phyloP scores from a whole-genome alignment of 495 filamentous ascomycete species.

The Friedmanniomyces endolithicus region DNA sequence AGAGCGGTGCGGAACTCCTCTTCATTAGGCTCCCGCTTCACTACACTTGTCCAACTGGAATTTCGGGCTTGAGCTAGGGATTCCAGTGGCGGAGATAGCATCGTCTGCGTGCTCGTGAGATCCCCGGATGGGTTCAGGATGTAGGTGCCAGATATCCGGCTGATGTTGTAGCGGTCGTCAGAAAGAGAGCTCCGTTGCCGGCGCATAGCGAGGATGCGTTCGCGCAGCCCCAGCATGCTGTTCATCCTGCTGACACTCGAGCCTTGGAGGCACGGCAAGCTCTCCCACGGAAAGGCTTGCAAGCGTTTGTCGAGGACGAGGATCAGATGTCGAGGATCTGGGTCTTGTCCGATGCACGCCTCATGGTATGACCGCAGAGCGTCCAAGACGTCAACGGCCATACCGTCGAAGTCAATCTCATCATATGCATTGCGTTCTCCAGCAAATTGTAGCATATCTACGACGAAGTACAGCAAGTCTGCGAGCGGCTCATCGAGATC shows the following conservation, averaged over 20 bases:
- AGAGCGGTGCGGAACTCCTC: conserved; percentile 57
- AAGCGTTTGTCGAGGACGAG: conserved; percentile 85
- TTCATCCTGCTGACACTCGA: conserved; percentile 73
- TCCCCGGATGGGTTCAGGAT: conserved; percentile 83
- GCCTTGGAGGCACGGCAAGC: conserved; percentile 70
- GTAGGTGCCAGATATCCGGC: conserved; percentile 54
- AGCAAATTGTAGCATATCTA: conserved; percentile 93
- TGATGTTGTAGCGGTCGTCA: conserved; percentile 41
- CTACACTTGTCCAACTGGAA: conserved; percentile 44
- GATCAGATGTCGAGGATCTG: conserved; percentile 57
- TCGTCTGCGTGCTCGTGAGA: conserved; percentile 62
- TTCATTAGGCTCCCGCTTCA: conserved; percentile 62
- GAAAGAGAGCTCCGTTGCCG: conserved; percentile 22
- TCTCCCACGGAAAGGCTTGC: conserved; percentile 92
- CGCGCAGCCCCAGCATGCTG: conserved; percentile 65
- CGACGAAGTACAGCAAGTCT: conserved; percentile 87
- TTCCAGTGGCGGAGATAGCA: conserved; percentile 52
- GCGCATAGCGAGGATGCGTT: conserved; percentile 42
- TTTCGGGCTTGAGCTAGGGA: conserved; percentile 27
- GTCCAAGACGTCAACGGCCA: conserved; percentile 72
- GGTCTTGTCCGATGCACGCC: conserved; percentile 27
- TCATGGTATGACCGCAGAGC: conserved; percentile 68
- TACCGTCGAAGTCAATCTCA: conserved; percentile 80
- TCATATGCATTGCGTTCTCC: conserved; percentile 95
- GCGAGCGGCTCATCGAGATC: conserved; percentile 77